These are phyloP conservation scores for Boletus insuetus DNA, from an alignment of 768 basidiomycete genomes.

Conservation along the genomic window DNA sequence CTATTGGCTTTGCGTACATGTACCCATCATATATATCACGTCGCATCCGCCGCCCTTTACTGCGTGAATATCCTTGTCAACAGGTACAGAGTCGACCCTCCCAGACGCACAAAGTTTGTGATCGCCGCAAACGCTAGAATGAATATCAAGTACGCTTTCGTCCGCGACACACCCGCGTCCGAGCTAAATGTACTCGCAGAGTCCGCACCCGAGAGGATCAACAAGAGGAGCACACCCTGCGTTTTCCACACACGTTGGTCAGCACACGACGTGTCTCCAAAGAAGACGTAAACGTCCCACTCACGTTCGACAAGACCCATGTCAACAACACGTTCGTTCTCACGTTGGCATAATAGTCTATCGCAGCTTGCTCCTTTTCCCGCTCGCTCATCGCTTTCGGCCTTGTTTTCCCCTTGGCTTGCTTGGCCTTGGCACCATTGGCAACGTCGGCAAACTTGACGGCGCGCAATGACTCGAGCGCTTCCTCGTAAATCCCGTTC, in stretches of 20 bases:
- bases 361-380: constrained; percentile 71
- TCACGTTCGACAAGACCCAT: constrained; percentile 85
- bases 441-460: constrained; percentile 40
- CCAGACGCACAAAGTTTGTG: constrained; percentile 63
- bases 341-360: constrained; percentile 86
- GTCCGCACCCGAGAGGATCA: constrained; percentile 61
- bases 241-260: background rate
- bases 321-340: constrained; percentile 77
- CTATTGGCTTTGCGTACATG: background rate
- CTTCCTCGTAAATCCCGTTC: constrained; percentile 82
- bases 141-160: constrained; percentile 76
- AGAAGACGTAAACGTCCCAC: constrained; percentile 14
- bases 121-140: constrained; percentile 81
- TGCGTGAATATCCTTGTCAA: constrained; percentile 52
- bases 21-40: constrained; percentile 5
- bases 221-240: constrained; percentile 66
- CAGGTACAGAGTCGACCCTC: constrained; percentile 57
- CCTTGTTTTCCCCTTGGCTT: constrained; percentile 9
- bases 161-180: constrained; percentile 47
- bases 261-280: background rate
- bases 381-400: constrained; percentile 38
- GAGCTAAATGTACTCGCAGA: constrained; percentile 58
- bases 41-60: constrained; percentile 16
- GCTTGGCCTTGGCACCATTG: constrained; percentile 7
- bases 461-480: constrained; percentile 67